Conservation (phyloP, 768 basidiomycete genomes). For the Xerocomus brunneocitrinus region DNA sequence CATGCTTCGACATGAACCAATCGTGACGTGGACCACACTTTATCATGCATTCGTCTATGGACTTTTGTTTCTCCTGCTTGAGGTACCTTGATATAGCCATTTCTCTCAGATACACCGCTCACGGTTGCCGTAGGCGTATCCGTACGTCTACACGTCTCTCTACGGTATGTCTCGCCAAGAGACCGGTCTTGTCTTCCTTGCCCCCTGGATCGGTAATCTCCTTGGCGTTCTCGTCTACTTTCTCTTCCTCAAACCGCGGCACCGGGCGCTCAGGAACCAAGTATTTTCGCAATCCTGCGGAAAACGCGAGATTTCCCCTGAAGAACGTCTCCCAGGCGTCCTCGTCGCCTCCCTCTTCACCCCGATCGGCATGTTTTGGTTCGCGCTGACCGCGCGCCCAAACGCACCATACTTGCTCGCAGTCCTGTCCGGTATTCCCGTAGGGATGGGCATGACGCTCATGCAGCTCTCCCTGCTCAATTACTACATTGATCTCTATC, state of each 20-base stretch:
- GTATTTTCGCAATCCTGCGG: constrained; percentile 18
- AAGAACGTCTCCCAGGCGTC: constrained; percentile 26
- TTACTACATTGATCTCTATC: constrained; percentile 30
- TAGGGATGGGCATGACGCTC: constrained; percentile 28
- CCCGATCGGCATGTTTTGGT: constrained; percentile 28
- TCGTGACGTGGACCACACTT: constrained; percentile 26
- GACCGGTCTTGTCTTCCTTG: constrained; percentile 21
- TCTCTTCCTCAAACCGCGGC: constrained; percentile 19
- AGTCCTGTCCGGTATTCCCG: constrained; percentile 22
- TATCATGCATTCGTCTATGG: constrained; percentile 29
- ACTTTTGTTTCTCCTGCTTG: constrained; percentile 28
- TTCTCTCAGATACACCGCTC: neutral
- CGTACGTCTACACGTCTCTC: constrained; percentile 15
- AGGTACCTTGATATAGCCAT: constrained; percentile 8
- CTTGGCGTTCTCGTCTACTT: constrained; percentile 26
- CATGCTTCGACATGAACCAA: constrained; percentile 25
- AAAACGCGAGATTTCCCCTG: constrained; percentile 21
- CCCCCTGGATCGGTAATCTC: constrained; percentile 25
- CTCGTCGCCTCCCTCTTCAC: constrained; percentile 24
- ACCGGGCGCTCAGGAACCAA: constrained; percentile 13
- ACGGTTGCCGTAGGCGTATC: constrained; percentile 17
- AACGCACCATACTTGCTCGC: constrained; percentile 8
- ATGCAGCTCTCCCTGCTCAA: constrained; percentile 26
- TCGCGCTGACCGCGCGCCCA: constrained; percentile 18
- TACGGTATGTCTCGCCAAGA: constrained; percentile 26